Conservation (phyloP, 768 basidiomycete species). For the Russula foetens region DNA sequence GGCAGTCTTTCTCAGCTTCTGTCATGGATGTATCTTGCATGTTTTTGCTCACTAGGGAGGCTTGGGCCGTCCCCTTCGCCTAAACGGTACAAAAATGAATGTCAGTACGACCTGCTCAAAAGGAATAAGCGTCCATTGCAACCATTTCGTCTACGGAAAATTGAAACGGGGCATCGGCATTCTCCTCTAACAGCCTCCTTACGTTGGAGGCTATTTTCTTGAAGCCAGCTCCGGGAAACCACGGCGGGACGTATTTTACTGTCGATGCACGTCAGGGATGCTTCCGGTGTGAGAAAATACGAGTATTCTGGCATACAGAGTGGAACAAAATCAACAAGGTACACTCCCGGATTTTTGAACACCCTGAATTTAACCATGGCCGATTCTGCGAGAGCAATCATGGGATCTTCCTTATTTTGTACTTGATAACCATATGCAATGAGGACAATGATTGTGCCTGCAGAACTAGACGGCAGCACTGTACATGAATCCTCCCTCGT, state of each 20-base stretch:
- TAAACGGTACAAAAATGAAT: neutral
- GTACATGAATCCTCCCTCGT: neutral
- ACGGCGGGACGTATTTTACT: constrained; percentile 22
- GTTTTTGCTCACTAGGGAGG: constrained; percentile 17
- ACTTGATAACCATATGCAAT: constrained; percentile 22
- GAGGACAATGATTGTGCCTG: constrained; percentile 20
- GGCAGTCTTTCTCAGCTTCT: constrained; percentile 8
- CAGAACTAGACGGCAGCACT: neutral
- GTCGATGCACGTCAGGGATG: neutral
- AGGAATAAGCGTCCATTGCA: neutral
- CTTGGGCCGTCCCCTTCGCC: constrained; percentile 17
- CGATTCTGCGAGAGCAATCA: constrained; percentile 5
- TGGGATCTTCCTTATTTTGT: neutral
- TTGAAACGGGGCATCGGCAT: neutral
- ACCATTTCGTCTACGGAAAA: constrained; percentile 7
- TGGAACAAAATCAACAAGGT: constrained; percentile 25
- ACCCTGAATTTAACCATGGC: constrained; percentile 8
- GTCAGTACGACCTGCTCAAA: neutral
- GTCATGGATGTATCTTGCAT: constrained; percentile 3
- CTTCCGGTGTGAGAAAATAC: no score
- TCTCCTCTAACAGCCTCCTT: neutral
- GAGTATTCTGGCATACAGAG: constrained; percentile 18
- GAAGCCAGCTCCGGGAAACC: constrained; percentile 26
- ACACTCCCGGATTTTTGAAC: constrained; percentile 24
- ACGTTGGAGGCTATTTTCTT: constrained; percentile 12